Evolutionary conservation across 352 stramenopile species (phyloP).

Genomic region (Phytophthora chlamydospora): DNA sequence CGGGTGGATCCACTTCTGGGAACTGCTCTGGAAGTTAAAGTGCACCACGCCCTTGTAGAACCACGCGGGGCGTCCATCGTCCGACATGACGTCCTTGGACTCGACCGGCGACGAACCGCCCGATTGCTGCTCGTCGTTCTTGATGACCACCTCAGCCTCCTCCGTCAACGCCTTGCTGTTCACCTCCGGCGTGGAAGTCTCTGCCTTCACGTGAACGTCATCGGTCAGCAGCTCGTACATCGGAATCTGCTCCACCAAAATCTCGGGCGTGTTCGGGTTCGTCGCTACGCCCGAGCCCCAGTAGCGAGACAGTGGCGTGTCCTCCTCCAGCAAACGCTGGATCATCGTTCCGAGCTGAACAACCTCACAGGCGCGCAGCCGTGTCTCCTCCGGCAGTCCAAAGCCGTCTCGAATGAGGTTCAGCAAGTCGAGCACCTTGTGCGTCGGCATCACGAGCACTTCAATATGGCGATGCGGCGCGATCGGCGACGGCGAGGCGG

Average conservation of each 20-base stretch:
- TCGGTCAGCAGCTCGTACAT: conserved; percentile 30
- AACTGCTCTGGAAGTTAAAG: conserved; percentile 70
- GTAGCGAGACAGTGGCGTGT: conserved; percentile 52
- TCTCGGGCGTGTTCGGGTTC: conserved; percentile 39
- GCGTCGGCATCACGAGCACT: conserved; percentile 62
- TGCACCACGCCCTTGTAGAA: conserved; percentile 73
- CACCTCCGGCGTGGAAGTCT: too few species aligned
- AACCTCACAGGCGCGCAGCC: conserved; percentile 68
- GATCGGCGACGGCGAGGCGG: conserved; percentile 37
- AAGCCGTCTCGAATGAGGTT: conserved; percentile 54
- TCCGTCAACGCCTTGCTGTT: too few species aligned
- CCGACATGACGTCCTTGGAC: background rate
- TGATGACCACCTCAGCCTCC: background rate
- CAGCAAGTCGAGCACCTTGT: conserved; percentile 61
- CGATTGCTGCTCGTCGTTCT: background rate
- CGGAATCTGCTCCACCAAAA: conserved; percentile 69
- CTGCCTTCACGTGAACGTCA: conserved; percentile 2
- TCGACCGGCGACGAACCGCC: background rate
- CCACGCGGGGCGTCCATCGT: conserved; percentile 32
- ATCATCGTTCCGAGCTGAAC: conserved; percentile 67
- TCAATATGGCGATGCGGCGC: conserved; percentile 51
- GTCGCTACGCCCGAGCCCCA: conserved; percentile 43
- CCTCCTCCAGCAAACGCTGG: conserved; percentile 43
- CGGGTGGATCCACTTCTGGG: conserved; percentile 72
- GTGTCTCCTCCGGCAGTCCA: conserved; percentile 39